Percentiles rank a stretch among this genome's conserved stretches.
These are phyloP conservation scores for Hymenoscyphus albidus DNA, from an alignment of 2,329 filamentous ascomycete genomes.

Conservation along the genomic window DNA sequence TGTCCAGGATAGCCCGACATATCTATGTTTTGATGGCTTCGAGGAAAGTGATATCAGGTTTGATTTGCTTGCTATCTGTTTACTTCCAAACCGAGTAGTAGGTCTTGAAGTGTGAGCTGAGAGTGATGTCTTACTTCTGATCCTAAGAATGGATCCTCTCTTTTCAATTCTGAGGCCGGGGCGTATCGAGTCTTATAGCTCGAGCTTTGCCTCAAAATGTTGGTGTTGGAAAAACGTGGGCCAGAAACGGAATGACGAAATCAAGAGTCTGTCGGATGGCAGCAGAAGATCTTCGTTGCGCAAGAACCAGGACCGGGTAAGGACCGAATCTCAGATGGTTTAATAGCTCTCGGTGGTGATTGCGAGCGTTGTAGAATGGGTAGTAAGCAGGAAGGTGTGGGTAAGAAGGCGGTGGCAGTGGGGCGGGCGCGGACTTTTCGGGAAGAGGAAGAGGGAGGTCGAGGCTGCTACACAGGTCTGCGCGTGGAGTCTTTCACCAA, in stretches of 20 bases:
- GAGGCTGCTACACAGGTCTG: neutral
- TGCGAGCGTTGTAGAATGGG: neutral
- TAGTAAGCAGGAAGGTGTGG: constrained; percentile 1
- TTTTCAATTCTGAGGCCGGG: neutral
- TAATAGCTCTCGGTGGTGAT: neutral
- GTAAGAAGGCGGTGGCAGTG: constrained; percentile 2
- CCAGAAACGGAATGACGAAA: constrained; percentile 4
- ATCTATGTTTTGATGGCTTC: constrained; percentile 8
- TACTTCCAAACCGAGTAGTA: neutral
- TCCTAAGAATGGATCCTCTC: neutral
- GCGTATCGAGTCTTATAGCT: constrained; percentile 8
- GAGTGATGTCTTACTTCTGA: neutral
- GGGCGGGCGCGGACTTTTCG: neutral
- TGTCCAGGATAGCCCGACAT: constrained; percentile 63
- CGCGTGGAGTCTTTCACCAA: neutral
- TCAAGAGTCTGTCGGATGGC: neutral
- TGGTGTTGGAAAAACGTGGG: constrained; percentile 4
- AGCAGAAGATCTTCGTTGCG: neutral
- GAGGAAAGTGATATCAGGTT: constrained; percentile 5
- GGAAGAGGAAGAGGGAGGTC: neutral
- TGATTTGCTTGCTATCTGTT: constrained; percentile 17
- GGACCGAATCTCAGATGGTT: neutral
- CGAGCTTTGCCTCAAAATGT: neutral
- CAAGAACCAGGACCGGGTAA: neutral
- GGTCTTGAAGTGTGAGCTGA: neutral